Base-by-base conservation (phyloP, 2,329 filamentous ascomycete genomes). In the Fusarium temperatum region DNA sequence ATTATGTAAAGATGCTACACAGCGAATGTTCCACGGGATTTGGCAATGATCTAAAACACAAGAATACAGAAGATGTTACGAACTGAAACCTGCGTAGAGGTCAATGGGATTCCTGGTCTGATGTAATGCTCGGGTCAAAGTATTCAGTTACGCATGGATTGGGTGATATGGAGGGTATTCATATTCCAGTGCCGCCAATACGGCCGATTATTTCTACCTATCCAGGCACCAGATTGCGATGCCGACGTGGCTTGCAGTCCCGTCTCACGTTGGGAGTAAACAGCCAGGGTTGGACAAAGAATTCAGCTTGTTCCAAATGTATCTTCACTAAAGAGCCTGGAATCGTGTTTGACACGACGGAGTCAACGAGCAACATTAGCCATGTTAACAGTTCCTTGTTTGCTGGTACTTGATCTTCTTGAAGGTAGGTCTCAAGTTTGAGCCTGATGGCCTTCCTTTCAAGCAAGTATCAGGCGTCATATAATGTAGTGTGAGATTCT, bases 221-320 rank as follows among this genome's bases (percentile, higher is more conserved):
- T 18, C 22, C 15, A 22, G 50, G 32, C 30, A 26, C 30, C 55
- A 35, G 18, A 14, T 55, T 30, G 30, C 17, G 24, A 55, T 55
- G 47, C 51, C 45, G 57, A 53, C 62, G 61, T 69, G 66, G 63
- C 62, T 68, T 62, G 30, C 28, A 60, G 53, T 47, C 28, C 30
- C 51, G 44, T 45, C 24, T 50, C 44, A 45, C 54, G 59, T 69
- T 32, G 48, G 50, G 44, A 44, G 53, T 45, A 44, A 48, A 65
- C 44, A 55, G 66, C 59, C 47, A 41, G 36, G 60, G 66, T 64
- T 54, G 50, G 47, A 26, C 35, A 54, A 35, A 36, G 32, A 26
- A 36, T 26, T 35, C 56, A 53, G 60, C 50, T 65, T 54, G 54
- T 36, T 71, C 71, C 68, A 35, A 67, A 73, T 48, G 51, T 15